Evolutionary conservation across 441 rosid genomes (phyloP).

Genomic region (Aleurites moluccanus): DNA sequence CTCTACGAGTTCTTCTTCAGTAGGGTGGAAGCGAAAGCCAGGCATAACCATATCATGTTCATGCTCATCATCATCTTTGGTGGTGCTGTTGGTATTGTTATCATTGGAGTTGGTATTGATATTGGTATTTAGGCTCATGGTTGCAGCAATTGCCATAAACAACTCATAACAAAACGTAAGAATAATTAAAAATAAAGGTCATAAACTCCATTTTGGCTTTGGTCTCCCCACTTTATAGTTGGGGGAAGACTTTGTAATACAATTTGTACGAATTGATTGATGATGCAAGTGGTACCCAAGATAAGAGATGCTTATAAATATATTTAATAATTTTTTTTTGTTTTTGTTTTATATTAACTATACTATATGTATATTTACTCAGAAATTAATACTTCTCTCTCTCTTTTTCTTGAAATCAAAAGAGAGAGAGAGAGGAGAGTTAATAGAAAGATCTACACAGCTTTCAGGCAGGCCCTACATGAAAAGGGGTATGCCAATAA

Average conservation of each 20-base stretch:
- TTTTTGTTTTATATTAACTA: neutral
- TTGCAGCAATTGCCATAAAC: constrained; percentile 73
- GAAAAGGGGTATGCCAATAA: constrained; percentile 22
- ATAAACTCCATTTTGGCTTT: constrained; percentile 14
- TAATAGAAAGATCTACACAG: constrained; percentile 44
- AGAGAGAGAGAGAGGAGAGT: constrained; percentile 18
- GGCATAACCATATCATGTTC: constrained; percentile 99
- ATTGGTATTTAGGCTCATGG: constrained; percentile 40
- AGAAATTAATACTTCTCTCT: neutral
- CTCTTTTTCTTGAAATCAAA: neutral
- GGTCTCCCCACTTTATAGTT: constrained; percentile 23
- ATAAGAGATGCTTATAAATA: constrained; percentile 28
- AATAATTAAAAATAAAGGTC: neutral
- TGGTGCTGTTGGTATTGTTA: constrained; percentile 27
- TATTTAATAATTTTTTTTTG: neutral
- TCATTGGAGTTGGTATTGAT: neutral
- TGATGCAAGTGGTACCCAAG: constrained; percentile 40
- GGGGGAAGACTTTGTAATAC: neutral
- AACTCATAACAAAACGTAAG: neutral
- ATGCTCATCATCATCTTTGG: constrained; percentile 52
- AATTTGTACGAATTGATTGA: constrained; percentile 37
- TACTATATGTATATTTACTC: neutral
- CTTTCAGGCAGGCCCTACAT: constrained; percentile 49
- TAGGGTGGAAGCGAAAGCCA: constrained; percentile 96
- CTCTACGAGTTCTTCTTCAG: constrained; percentile 97